These are phyloP conservation scores for Solanum okadae DNA, from an alignment of 257 asterid species.

Conservation along the genomic window DNA sequence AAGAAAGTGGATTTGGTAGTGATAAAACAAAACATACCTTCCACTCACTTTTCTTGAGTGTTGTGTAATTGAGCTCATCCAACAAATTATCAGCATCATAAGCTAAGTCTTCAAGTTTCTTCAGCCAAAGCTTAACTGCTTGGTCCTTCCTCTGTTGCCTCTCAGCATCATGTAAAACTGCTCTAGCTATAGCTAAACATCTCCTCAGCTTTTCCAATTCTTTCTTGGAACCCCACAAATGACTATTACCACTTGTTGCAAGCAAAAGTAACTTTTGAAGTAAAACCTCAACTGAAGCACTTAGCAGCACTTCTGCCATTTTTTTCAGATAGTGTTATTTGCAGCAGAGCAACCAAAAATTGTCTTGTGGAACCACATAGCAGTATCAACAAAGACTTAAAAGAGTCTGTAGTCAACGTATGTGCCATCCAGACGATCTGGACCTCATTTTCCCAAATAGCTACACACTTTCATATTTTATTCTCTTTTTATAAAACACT, in stretches of 20 bases:
- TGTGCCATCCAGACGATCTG: no score
- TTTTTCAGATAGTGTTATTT: neutral
- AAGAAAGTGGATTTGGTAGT: neutral
- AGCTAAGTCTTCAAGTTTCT: conserved; percentile 6
- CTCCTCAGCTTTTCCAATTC: neutral
- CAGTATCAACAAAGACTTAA: no score
- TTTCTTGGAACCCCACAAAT: neutral
- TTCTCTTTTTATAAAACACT: no score
- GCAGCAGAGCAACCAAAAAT: no score
- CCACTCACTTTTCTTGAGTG: neutral
- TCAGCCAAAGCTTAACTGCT: conserved; percentile 10
- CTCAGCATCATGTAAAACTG: conserved; percentile 5
- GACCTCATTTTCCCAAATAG: no score
- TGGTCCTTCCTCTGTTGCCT: neutral
- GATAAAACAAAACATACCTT: neutral
- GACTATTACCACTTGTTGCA: neutral
- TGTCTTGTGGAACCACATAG: no score
- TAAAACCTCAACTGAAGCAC: neutral
- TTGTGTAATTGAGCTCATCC: conserved; percentile 14
- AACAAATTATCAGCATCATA: conserved; percentile 8
- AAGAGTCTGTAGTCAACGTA: no score
- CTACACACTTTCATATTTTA: no score
- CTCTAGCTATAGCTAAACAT: neutral
- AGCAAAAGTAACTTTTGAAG: neutral
- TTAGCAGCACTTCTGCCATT: neutral